Evolutionary conservation across 2,329 filamentous ascomycete species (phyloP).

Genomic region (Penicillium sp.): DNA sequence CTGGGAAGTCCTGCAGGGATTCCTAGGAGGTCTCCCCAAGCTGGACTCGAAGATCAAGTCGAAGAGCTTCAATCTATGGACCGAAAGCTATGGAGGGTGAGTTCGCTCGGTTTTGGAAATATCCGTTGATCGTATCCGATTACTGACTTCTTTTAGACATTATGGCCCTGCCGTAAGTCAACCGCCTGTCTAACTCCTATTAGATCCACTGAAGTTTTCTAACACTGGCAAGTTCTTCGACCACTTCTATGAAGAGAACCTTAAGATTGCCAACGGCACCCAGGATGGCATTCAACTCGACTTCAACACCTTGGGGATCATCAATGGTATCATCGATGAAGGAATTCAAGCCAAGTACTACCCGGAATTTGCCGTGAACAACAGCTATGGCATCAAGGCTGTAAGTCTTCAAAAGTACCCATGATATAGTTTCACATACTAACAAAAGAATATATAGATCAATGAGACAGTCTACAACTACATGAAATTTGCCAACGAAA

Average conservation of each 20-base stretch:
- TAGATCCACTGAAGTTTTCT: neutral
- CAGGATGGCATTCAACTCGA: slow-evolving; percentile 51
- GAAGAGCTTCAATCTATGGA: slow-evolving; percentile 59
- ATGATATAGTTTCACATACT: neutral
- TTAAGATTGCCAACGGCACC: slow-evolving; percentile 52
- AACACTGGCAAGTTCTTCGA: slow-evolving; percentile 48
- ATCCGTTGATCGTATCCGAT: neutral
- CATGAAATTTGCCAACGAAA: slow-evolving; percentile 58
- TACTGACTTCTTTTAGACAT: slow-evolving; percentile 38
- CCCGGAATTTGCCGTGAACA: slow-evolving; percentile 54
- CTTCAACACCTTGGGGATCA: slow-evolving; percentile 55
- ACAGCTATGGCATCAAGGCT: slow-evolving; percentile 54
- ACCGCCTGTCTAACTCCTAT: neutral
- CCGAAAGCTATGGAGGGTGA: slow-evolving; percentile 53
- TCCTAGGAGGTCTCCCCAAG: slow-evolving; percentile 50
- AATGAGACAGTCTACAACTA: slow-evolving; percentile 61
- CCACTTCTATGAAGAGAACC: slow-evolving; percentile 59
- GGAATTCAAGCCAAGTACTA: slow-evolving; percentile 51
- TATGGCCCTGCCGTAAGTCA: slow-evolving; percentile 47
- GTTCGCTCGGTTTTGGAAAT: slow-evolving; percentile 12
- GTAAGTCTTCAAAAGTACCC: slow-evolving; percentile 16
- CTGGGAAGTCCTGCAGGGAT: slow-evolving; percentile 57
- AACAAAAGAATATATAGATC: slow-evolving; percentile 31
- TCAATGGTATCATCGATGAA: slow-evolving; percentile 57
- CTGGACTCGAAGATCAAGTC: slow-evolving; percentile 51